phyloP scores from a whole-genome alignment of 2,329 filamentous ascomycete genomes.

The Aspergillus brasiliensis region DNA sequence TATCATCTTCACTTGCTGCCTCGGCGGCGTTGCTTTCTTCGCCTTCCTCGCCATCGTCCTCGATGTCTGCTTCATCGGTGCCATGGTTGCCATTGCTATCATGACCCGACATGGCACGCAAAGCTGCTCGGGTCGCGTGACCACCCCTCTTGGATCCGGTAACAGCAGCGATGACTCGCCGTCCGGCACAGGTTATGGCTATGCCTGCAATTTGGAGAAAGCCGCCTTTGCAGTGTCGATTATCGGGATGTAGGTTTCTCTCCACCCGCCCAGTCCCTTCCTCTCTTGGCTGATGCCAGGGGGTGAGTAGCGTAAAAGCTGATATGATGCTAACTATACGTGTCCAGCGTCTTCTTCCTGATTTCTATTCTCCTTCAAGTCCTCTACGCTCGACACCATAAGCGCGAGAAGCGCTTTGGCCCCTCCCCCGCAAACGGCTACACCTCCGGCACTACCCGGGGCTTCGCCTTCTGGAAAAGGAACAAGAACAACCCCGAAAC shows the following conservation, averaged over 20 bases:
- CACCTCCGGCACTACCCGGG: slow-evolving; percentile 57
- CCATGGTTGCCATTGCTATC: slow-evolving; percentile 79
- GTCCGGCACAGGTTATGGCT: slow-evolving; percentile 53
- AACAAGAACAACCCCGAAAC: slow-evolving; percentile 48
- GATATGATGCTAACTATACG: slow-evolving; percentile 4
- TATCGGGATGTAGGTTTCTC: slow-evolving; percentile 65
- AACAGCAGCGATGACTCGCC: slow-evolving; percentile 52
- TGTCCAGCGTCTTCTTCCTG: slow-evolving; percentile 70
- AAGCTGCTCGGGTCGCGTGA: slow-evolving; percentile 65
- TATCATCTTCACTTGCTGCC: slow-evolving; percentile 74
- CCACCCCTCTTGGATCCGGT: slow-evolving; percentile 70
- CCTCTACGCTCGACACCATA: slow-evolving; percentile 68
- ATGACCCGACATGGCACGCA: slow-evolving; percentile 70
- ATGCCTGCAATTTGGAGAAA: slow-evolving; percentile 74
- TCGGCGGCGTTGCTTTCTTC: slow-evolving; percentile 74
- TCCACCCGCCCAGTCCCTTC: background rate
- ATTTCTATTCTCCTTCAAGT: slow-evolving; percentile 71
- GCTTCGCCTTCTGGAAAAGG: slow-evolving; percentile 39
- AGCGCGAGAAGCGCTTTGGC: slow-evolving; percentile 72
- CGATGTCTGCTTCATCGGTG: slow-evolving; percentile 73
- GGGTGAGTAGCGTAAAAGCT: background rate
- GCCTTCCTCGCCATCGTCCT: slow-evolving; percentile 73
- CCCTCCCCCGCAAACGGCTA: slow-evolving; percentile 68
- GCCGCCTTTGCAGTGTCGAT: slow-evolving; percentile 78
- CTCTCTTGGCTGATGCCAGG: background rate